Base-by-base conservation (phyloP, 176 grass and related monocot species). In the Oryza officinalis region DNA sequence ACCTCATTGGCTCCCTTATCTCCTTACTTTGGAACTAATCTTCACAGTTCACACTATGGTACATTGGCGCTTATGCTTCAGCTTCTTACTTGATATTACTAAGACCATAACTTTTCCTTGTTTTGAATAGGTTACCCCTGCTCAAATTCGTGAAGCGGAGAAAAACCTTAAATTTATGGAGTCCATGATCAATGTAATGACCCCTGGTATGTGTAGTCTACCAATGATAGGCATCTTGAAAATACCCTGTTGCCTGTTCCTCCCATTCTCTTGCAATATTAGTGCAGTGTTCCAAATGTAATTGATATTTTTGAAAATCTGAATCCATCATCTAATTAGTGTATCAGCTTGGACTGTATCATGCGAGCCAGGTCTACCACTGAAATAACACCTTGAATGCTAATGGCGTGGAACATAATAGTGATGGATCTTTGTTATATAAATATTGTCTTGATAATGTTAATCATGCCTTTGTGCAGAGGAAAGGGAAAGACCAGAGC, bases 61-160 rank as follows among this genome's bases (percentile, higher is more conserved):
- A 15, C 13, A 49, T 10, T 76, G 9, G 76, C 5, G 18, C 31
- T 22, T 26, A 79, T 63, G 37, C 46, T 79, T 13, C 41, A 83
- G 31, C n/a, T 59, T 81, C 80, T 49, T 67, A 63, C 27, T 72
- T 63, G 35, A 23, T 49, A 3, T 52, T 30, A 49, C 25, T 85
- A 75, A 63, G 49, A 43, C 44, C 47, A 67, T 12, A 47, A 15
- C 9, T 76, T 52, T 65, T 85, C 38, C 9, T 13, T 11, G 18
- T 85, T 85, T 84, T 63, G 10, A 63, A 79, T 90, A 98, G 95
- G 91, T 98, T 78, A 90, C 95, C 52, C 95, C 95, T 70, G 90
- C 95, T 32, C 95, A 98, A 91, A 93, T 98, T 76, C 95, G 95
- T 74, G 95, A 98, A 80, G 95, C 95, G 69, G 95, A 98, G 82